Conservation (phyloP, 129 eudicot species). For the Flaveria sonorensis region DNA sequence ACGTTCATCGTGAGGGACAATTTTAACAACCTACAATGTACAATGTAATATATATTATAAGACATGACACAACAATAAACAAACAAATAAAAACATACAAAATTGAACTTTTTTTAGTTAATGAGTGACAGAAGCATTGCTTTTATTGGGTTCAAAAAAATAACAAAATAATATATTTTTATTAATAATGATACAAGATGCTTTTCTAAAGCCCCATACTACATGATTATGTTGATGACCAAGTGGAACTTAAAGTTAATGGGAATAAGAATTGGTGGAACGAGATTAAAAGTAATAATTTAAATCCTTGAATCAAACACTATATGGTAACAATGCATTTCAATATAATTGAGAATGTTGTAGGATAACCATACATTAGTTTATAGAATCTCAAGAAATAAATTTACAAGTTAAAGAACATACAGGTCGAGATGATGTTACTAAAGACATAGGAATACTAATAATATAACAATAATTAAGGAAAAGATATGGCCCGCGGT, state of each 20-base stretch:
- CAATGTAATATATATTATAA: constrained; percentile 7
- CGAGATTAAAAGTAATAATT: constrained; percentile 3
- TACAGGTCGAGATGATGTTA: not conserved
- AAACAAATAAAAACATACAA: not conserved
- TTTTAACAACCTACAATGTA: constrained; percentile 27
- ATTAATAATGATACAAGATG: not conserved
- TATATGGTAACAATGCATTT: not conserved
- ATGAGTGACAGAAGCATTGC: constrained; percentile 12
- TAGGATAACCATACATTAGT: not conserved
- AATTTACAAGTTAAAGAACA: not conserved
- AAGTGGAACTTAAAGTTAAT: constrained; percentile 15
- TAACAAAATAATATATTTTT: not conserved
- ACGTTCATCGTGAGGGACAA: constrained; percentile 12
- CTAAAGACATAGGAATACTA: not conserved
- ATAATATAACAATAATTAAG: not conserved
- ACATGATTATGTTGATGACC: constrained; percentile 7
- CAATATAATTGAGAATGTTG: constrained; percentile 6
- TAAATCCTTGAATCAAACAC: not conserved
- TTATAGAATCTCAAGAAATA: not conserved
- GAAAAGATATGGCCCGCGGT: not conserved
- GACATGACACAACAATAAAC: constrained; percentile 18
- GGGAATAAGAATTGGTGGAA: constrained; percentile 13
- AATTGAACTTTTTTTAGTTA: not conserved
- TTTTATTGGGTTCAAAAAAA: not conserved
- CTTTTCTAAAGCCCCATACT: constrained; percentile 9